Percentiles rank a stretch among this genome's conserved stretches.
Evolutionary conservation across 805 yeast species (phyloP).

Genomic region (Zygosaccharomyces pseudorouxii): DNA sequence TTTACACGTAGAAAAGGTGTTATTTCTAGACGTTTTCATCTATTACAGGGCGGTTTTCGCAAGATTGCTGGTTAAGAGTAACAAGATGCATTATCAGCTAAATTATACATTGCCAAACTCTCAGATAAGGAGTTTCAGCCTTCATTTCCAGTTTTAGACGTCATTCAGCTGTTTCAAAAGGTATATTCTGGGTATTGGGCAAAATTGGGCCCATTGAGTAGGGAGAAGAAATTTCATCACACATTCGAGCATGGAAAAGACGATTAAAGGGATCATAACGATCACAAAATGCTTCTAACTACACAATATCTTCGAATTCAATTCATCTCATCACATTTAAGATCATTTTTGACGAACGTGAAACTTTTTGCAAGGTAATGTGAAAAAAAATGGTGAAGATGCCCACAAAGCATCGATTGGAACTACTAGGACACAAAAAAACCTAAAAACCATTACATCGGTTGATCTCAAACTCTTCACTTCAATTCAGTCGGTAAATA

Average conservation of each 20-base stretch:
- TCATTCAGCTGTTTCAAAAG: neutral
- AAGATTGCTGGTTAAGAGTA: no score
- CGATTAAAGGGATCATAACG: neutral
- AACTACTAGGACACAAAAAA: neutral
- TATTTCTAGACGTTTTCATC: neutral
- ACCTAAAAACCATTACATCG: neutral
- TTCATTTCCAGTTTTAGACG: neutral
- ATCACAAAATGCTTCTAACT: neutral
- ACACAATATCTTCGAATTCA: neutral
- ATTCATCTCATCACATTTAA: neutral
- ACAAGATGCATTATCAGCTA: no score
- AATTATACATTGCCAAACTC: neutral
- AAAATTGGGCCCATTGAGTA: neutral
- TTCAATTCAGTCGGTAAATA: neutral
- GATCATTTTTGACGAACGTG: neutral
- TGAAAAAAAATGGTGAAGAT: neutral
- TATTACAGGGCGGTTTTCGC: neutral
- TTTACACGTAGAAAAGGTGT: neutral
- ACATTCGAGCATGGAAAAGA: neutral
- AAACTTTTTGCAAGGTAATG: neutral
- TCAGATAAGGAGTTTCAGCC: neutral
- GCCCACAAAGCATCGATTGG: constrained; percentile 3
- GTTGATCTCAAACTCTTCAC: neutral
- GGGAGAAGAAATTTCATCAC: neutral
- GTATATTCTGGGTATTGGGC: neutral